These are phyloP conservation scores for Talaromyces sp. DNA, from an alignment of 2,329 filamentous ascomycete genomes.

Conservation along the genomic window DNA sequence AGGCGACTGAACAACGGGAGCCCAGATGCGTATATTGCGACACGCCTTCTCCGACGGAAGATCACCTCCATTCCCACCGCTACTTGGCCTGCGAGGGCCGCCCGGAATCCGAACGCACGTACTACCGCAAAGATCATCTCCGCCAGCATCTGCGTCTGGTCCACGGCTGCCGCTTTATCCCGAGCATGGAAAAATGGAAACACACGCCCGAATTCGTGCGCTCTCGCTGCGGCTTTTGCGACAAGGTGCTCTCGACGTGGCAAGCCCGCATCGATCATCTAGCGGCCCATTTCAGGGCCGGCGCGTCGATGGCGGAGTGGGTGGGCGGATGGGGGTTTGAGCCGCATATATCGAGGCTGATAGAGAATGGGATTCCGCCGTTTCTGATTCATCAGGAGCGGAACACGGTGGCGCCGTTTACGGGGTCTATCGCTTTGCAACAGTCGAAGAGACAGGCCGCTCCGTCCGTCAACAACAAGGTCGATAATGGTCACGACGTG, in stretches of 20 bases:
- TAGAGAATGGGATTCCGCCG: constrained; percentile 39
- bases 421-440: constrained; percentile 3
- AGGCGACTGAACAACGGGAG: background rate
- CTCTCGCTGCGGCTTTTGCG: constrained; percentile 34
- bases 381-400: constrained; percentile 37
- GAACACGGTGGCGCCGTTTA: constrained; percentile 27
- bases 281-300: constrained; percentile 39
- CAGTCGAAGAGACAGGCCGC: background rate
- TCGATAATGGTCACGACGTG: background rate
- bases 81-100: constrained; percentile 49
- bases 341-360: constrained; percentile 32
- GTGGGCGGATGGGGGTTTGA: constrained; percentile 41
- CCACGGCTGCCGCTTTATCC: constrained; percentile 50
- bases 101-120: constrained; percentile 49
- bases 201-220: constrained; percentile 49
- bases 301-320: constrained; percentile 38
- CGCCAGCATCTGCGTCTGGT: constrained; percentile 54
- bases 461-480: background rate
- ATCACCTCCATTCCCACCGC: constrained; percentile 50
- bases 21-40: constrained; percentile 50
- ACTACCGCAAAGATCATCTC: constrained; percentile 57
- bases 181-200: constrained; percentile 54
- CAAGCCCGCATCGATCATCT: constrained; percentile 36
- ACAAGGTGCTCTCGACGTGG: constrained; percentile 29
- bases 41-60: constrained; percentile 41